Percentiles rank a stretch among this genome's conserved stretches.
Conservation (phyloP, 352 stramenopile genomes). For the Globisporangium recalcitrans region DNA sequence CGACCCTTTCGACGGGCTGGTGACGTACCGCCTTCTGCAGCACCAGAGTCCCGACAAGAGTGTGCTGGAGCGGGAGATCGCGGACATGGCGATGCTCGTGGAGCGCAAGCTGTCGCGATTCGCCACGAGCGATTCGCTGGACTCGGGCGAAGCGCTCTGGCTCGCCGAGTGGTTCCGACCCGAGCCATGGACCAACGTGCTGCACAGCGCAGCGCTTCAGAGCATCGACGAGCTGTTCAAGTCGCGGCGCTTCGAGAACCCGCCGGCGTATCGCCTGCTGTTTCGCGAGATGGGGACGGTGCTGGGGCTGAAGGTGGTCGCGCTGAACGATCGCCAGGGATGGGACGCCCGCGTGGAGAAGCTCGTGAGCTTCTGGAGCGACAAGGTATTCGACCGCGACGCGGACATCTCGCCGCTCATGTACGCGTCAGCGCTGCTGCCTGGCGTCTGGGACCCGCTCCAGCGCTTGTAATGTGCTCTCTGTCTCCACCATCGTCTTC, state of each 20-base stretch:
- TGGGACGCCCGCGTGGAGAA: conserved; percentile 17
- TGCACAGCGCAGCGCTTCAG: conserved; percentile 16
- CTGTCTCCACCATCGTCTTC: background rate
- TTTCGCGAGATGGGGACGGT: conserved; percentile 33
- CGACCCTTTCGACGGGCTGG: conserved; percentile 26
- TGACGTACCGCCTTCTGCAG: conserved; percentile 26
- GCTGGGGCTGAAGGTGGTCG: conserved; percentile 21
- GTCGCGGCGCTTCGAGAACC: conserved; percentile 15
- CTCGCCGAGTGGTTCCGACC: conserved; percentile 24
- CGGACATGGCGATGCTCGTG: conserved; percentile 23
- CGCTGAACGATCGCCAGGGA: conserved; percentile 14
- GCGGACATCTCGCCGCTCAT: conserved; percentile 44
- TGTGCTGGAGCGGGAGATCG: conserved; percentile 19
- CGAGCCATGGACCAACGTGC: conserved; percentile 16
- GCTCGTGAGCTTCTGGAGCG: conserved; percentile 24
- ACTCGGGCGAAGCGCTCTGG: conserved; percentile 29
- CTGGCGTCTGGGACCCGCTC: conserved; percentile 25
- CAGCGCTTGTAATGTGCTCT: background rate
- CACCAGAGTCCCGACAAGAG: conserved; percentile 10
- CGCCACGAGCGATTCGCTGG: conserved; percentile 22
- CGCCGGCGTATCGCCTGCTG: conserved; percentile 20
- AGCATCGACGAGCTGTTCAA: conserved; percentile 20
- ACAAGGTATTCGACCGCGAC: conserved; percentile 28
- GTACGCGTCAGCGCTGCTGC: conserved; percentile 32
- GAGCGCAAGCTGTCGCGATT: conserved; percentile 21